Percentiles rank a stretch among this genome's conserved stretches.
Conservation (phyloP, 1,284 basidiomycete species). For the Bondarzewia mesenterica region DNA sequence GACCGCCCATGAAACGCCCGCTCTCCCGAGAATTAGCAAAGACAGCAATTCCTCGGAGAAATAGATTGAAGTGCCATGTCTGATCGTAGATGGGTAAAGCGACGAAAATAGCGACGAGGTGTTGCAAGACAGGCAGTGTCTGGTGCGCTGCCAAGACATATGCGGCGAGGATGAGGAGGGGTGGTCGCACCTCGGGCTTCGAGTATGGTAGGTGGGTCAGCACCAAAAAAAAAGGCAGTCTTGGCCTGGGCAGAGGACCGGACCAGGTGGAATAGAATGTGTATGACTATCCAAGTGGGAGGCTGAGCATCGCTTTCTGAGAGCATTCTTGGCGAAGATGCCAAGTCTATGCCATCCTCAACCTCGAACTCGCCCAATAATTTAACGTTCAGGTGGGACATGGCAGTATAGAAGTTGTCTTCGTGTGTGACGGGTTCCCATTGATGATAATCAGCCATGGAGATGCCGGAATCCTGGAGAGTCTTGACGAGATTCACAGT, state of each 20-base stretch:
- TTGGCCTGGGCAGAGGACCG: slow-evolving; percentile 32
- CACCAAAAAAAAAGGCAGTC: slow-evolving; percentile 28
- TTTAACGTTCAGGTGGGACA: not conserved
- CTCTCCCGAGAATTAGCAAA: slow-evolving; percentile 33
- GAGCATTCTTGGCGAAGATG: slow-evolving; percentile 15
- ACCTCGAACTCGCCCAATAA: not conserved
- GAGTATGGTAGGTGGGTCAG: slow-evolving; percentile 26
- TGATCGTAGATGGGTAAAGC: slow-evolving; percentile 24
- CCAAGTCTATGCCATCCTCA: slow-evolving; percentile 10
- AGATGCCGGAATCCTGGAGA: not conserved
- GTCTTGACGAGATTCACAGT: not conserved
- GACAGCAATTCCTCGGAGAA: slow-evolving; percentile 43
- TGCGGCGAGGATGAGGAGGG: slow-evolving; percentile 38
- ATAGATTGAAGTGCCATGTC: slow-evolving; percentile 41
- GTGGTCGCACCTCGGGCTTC: slow-evolving; percentile 26
- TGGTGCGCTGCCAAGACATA: slow-evolving; percentile 42
- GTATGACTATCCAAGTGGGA: slow-evolving; percentile 46
- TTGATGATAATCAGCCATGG: not conserved
- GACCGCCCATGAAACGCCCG: slow-evolving; percentile 29
- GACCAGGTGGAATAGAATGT: slow-evolving; percentile 38
- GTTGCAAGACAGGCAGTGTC: slow-evolving; percentile 33
- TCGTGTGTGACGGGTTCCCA: not conserved
- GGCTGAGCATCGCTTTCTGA: slow-evolving; percentile 9
- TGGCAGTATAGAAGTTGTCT: not conserved
- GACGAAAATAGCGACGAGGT: slow-evolving; percentile 38